Conservation (phyloP, 2,329 filamentous ascomycete species). For the Calonectria henricotiae region DNA sequence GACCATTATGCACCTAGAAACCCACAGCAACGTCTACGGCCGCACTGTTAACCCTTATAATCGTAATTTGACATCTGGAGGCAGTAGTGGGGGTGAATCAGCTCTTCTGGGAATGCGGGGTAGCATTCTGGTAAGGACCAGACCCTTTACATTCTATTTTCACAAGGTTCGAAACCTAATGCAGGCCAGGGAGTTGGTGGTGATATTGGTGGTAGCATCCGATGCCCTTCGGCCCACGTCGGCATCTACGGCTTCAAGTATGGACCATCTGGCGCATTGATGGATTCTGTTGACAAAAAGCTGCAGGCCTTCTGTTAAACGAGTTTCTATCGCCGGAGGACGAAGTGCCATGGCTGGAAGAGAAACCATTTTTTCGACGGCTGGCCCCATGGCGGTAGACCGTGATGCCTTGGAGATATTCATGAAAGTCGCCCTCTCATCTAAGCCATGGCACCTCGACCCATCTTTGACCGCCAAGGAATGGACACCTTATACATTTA, state of each 20-base stretch:
- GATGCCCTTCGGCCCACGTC: slow-evolving; percentile 58
- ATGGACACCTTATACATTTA: slow-evolving; percentile 58
- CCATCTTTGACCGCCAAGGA: slow-evolving; percentile 54
- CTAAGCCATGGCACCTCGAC: slow-evolving; percentile 57
- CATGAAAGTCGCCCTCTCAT: slow-evolving; percentile 55
- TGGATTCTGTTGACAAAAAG: neutral
- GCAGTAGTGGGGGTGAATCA: slow-evolving; percentile 74
- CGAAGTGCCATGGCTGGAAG: slow-evolving; percentile 55
- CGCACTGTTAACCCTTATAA: slow-evolving; percentile 77
- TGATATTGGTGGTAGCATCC: slow-evolving; percentile 62
- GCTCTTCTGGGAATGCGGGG: slow-evolving; percentile 62
- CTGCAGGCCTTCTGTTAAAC: slow-evolving; percentile 54
- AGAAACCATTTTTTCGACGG: slow-evolving; percentile 56
- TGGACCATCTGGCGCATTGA: slow-evolving; percentile 24
- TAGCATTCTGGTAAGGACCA: slow-evolving; percentile 55
- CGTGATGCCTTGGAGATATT: slow-evolving; percentile 58
- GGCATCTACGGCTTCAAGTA: slow-evolving; percentile 58
- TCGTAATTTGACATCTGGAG: slow-evolving; percentile 73
- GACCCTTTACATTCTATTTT: neutral
- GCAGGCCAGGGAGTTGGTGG: slow-evolving; percentile 58
- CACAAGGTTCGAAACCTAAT: too few species aligned
- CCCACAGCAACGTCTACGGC: slow-evolving; percentile 76
- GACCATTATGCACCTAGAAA: slow-evolving; percentile 71
- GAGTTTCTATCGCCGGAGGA: slow-evolving; percentile 53
- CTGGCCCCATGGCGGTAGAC: slow-evolving; percentile 57